Base-by-base conservation (phyloP, 495 filamentous ascomycete genomes). In the Letharia columbiana region DNA sequence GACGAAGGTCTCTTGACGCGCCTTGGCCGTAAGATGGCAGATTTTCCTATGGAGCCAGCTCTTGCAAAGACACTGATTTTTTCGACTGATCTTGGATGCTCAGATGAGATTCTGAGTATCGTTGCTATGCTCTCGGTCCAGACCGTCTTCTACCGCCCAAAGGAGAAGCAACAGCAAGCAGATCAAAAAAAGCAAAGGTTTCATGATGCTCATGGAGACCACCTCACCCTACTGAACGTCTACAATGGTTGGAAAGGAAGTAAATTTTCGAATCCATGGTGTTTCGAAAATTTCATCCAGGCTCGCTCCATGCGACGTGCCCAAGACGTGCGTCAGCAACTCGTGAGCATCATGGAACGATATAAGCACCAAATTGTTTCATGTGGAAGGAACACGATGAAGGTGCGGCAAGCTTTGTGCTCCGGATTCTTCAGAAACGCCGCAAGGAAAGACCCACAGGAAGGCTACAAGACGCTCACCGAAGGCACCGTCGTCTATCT, bases 181-280 rank as follows among this genome's bases (percentile, higher is more conserved):
- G 94, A 98, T 71, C 91, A 96, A 75, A 98, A 97, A 81, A 98
- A 97, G 75, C 82, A 91, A 49, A 96, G 96, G 73, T 98, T 98
- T 77, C 91, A 97, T 75, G 95, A 98, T 72, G 91, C 92, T 0
- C 86, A 90, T 62, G 93, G 95, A 45, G 94, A 99, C 68, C 94
- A 99, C 72, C 78, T 98, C 5, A 99, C 94, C 3, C 79, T 98
- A 0, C 83, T 99, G 39, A 98, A 98, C 72, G 95, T 98, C 4
- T 99, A 96, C 81, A 96, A 96, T 71, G 86, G 81, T 18, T 99
- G 94, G 94, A 96, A 95, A 73, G 77, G 86, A 18, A 88, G 84
- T 68, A 88, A 86, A 12, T 96, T 86, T 75, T 86, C 84, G 56
- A 91, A 86, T 61, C 84, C 94, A 3, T 99, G 95, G 95, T 98